Evolutionary conservation across 2,329 filamentous ascomycete genomes (phyloP).

Genomic region (Diaporthe destruens): DNA sequence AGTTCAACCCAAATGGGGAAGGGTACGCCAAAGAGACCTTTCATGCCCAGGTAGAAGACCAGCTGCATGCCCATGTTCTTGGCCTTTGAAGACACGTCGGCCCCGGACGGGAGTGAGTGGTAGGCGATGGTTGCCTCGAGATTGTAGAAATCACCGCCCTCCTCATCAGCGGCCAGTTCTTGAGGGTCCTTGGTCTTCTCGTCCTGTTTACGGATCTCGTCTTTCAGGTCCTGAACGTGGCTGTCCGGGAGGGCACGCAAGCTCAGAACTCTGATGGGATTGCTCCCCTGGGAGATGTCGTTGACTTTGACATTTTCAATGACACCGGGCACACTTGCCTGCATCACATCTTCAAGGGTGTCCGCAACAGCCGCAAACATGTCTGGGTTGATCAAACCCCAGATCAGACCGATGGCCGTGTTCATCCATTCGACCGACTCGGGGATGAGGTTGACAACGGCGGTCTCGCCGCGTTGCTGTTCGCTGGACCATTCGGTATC

Average conservation of each 20-base stretch:
- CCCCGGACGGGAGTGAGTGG: constrained; percentile 81
- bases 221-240: constrained; percentile 84
- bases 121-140: constrained; percentile 92
- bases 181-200: constrained; percentile 86
- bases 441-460: constrained; percentile 88
- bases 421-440: constrained; percentile 99
- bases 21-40: constrained; percentile 89
- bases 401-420: constrained; percentile 83
- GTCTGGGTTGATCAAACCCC: constrained; percentile 93
- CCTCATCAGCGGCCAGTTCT: constrained; percentile 88
- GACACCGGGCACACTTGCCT: constrained; percentile 88
- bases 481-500: constrained; percentile 92
- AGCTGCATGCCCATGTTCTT: constrained; percentile 98
- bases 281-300: constrained; percentile 93
- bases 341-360: constrained; percentile 89
- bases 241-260: constrained; percentile 86
- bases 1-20: constrained; percentile 92
- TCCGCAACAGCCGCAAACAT: constrained; percentile 96
- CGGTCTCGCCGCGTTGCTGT: constrained; percentile 84
- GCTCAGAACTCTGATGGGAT: constrained; percentile 89
- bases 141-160: constrained; percentile 93
- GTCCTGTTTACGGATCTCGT: constrained; percentile 83
- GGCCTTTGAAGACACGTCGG: constrained; percentile 81
- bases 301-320: constrained; percentile 96
- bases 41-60: constrained; percentile 92